Evolutionary conservation across 2,329 filamentous ascomycete species (phyloP), one percentile per base, ranked within the genome.

Genomic region (Fusarium sp.): DNA sequence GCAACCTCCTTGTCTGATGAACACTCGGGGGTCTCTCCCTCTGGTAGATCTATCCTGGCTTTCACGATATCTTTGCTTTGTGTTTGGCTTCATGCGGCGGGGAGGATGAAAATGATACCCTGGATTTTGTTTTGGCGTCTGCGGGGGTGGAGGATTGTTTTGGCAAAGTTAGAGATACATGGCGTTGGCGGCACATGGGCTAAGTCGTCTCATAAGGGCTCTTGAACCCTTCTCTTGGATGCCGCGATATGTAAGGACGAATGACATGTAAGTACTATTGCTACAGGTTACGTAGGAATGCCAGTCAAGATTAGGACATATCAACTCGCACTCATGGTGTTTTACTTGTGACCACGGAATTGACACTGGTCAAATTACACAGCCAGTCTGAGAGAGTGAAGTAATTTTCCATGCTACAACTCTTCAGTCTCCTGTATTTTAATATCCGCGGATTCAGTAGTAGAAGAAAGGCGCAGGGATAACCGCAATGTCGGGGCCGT

Each of bases 1-100:
- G 84, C 64, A 84, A 84, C 20, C 65, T 79, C 5, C 69, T 77
- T 36, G 52, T 78, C 18, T 79, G 56, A 74, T 40, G 38, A 56
- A 36, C 38, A 20, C 50, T 45, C 2, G 25, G 27, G 11, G 22
- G 47, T 16, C 7, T 22, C n/a, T 31, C 18, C 47, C 31, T 52
- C 25, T 61, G n/a, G n/a, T 31, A 14, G 8, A 60, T 47, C 42
- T 56, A 27, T 33, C n/a, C 50, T 57, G 18, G 36, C 14, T 22
- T 4, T 59, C 20, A 25, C 20, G 13, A 27, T 65, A 13, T 54
- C 16, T 45, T 63, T 45, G 29, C 52, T 65, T 33, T 65, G 31
- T 54, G 47, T 69, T 54, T 35, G 45, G 35, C 45, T 60, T 56
- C 60, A 61, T 27, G 31, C 33, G 42, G 20, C 52, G 54, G 31